Evolutionary conservation across 2,329 filamentous ascomycete species (phyloP).

Genomic region (Ophiostoma tasmaniense): DNA sequence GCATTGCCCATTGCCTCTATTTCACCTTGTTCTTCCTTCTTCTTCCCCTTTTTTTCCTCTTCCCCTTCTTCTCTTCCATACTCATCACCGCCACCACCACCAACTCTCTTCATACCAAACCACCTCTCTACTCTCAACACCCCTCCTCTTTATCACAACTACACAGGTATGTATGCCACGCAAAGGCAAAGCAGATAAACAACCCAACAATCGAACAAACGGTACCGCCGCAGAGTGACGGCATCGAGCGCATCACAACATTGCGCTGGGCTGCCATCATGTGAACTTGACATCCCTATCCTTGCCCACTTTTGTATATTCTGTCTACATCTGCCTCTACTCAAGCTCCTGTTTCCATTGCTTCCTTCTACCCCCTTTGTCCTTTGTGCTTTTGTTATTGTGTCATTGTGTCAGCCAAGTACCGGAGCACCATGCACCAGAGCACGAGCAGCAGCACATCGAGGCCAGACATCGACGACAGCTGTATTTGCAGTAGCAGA

Average conservation of each 20-base stretch:
- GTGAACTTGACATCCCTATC: background rate
- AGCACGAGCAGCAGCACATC: background rate
- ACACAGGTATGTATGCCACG: background rate
- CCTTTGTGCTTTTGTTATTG: background rate
- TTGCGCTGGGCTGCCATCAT: background rate
- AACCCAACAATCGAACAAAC: background rate
- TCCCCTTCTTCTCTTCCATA: slow-evolving; percentile 2
- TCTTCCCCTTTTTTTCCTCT: background rate
- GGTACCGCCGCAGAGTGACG: background rate
- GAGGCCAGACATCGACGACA: background rate
- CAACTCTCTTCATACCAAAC: background rate
- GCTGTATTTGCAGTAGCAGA: background rate
- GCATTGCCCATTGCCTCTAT: slow-evolving; percentile 12
- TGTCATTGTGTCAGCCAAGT: background rate
- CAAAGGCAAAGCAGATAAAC: background rate
- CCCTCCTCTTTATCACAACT: background rate
- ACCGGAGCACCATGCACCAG: background rate
- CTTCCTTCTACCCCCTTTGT: background rate
- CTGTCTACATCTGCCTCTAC: background rate
- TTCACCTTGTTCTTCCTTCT: slow-evolving; percentile 4
- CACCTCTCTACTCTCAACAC: background rate
- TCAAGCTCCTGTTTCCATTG: background rate
- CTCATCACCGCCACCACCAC: slow-evolving; percentile 8
- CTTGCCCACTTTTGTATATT: background rate
- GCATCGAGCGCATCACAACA: background rate